A percentile compares a stretch with the other conserved stretches of the same genome.
Conservation (phyloP, 495 filamentous ascomycete genomes). For the Penicillium alfredii region DNA sequence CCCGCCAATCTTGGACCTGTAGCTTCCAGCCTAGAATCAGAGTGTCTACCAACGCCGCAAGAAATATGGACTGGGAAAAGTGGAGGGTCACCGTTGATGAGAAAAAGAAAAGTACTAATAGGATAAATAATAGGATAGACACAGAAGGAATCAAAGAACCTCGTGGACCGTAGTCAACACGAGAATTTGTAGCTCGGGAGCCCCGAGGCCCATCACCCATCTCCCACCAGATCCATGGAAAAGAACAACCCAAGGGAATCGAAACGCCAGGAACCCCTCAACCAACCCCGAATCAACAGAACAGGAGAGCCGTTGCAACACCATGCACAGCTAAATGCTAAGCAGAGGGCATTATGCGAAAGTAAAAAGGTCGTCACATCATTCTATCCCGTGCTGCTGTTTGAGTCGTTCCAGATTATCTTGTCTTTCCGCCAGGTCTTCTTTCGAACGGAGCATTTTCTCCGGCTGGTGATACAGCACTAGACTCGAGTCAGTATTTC, state of each 20-base stretch:
- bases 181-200: no score
- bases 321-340: constrained; percentile 34
- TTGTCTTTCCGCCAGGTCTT: constrained; percentile 88
- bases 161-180: no score
- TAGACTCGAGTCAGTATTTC: constrained; percentile 26
- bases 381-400: constrained; percentile 97
- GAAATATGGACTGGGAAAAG: no score
- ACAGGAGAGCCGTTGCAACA: constrained; percentile 28
- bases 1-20: no score
- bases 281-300: constrained; percentile 34
- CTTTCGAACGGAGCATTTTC: constrained; percentile 90
- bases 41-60: no score
- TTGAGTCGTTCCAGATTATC: constrained; percentile 97
- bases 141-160: neutral
- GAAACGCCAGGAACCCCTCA: constrained; percentile 43
- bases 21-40: no score
- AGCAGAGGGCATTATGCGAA: constrained; percentile 34
- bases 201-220: constrained; percentile 13
- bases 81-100: no score
- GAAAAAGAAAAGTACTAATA: no score
- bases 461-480: constrained; percentile 98
- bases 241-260: constrained; percentile 18
- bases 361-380: constrained; percentile 41
- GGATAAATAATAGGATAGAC: no score
- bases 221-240: constrained; percentile 20